Conservation (phyloP, 2,329 filamentous ascomycete species). For the Mollisia scopiformis region DNA sequence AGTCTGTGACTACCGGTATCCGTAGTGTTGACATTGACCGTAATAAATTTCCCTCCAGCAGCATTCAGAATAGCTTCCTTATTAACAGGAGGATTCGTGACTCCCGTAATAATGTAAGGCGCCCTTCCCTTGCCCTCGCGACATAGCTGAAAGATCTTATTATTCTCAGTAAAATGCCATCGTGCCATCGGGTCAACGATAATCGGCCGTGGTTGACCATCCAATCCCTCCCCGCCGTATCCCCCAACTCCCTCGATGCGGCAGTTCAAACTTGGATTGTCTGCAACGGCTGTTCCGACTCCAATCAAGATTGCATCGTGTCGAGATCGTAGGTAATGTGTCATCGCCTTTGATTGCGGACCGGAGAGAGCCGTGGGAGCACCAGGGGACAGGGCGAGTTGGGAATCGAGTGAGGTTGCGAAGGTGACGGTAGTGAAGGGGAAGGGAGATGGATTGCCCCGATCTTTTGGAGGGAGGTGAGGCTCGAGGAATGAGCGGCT, state of each 20-base stretch:
- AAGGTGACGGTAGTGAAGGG: slow-evolving; percentile 60
- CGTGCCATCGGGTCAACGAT: slow-evolving; percentile 79
- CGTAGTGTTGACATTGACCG: background rate
- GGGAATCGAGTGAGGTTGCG: slow-evolving; percentile 85
- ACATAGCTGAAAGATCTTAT: slow-evolving; percentile 22
- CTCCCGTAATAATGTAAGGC: slow-evolving; percentile 68
- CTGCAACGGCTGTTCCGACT: slow-evolving; percentile 79
- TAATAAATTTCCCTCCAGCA: slow-evolving; percentile 19
- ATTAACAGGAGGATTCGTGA: background rate
- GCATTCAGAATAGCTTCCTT: slow-evolving; percentile 2
- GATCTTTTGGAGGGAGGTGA: slow-evolving; percentile 1
- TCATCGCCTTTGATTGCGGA: slow-evolving; percentile 85
- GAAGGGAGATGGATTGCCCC: background rate
- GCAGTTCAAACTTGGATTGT: slow-evolving; percentile 83
- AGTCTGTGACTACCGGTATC: background rate
- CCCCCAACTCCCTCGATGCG: slow-evolving; percentile 44
- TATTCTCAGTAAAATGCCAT: slow-evolving; percentile 53
- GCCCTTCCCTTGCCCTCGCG: slow-evolving; percentile 17
- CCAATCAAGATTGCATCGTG: slow-evolving; percentile 88
- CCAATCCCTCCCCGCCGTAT: slow-evolving; percentile 46
- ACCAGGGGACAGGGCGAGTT: slow-evolving; percentile 54
- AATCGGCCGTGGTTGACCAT: slow-evolving; percentile 76
- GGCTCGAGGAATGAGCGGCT: slow-evolving; percentile 7
- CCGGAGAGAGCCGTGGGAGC: slow-evolving; percentile 84
- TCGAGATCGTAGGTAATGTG: slow-evolving; percentile 80